Evolutionary conservation across 2,329 filamentous ascomycete genomes (phyloP), one percentile per base, ranked within the genome.

Genomic region (Colletotrichum brevisporum): DNA sequence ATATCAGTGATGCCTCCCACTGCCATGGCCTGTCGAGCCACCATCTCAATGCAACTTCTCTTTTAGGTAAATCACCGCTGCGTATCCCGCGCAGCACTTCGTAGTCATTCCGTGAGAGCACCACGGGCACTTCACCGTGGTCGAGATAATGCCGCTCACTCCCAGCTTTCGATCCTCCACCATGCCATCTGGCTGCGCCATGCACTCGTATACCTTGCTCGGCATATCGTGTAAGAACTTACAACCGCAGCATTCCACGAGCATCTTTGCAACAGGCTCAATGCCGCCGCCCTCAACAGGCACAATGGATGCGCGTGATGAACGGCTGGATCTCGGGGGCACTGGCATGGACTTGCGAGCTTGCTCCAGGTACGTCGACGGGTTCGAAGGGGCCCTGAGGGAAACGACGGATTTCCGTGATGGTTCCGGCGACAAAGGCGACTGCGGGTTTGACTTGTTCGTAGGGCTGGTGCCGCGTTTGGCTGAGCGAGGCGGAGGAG

Each of bases 31-130:
- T 36, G 10, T 10, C 43, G 6, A 4, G 6, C 31, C 31, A 36
- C 10, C 31, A 39, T 18, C 31, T 75, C 51, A 84, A 74, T 91
- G 88, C 58, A 91, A 76, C 69, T 87, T 87, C 77, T 93, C 90
- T 74, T 88, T 88, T 73, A 93, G 80, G 70, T 90, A 88, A 4
- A 94, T 87, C 52, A 91, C 84, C 1, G 91, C 89, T 12, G 89
- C 88, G 80, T 91, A 91, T 8, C 90, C 91, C 12, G 90, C 86
- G 76, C 91, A 94, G 79, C 91, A 94, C 67, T 80, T 82, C 15
- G 86, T 90, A 72, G 84, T 90, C 91, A 94, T 93, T 57, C 87
- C 86, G 79, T 94, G 91, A 51, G 83, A 83, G 76, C 91, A 94
- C 91, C 91, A 93, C 9, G 90, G 90, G 76, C 91, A 93, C 72